These are phyloP conservation scores for Chlorencoelia australis DNA, from an alignment of 2,329 filamentous ascomycete genomes.

Conservation along the genomic window DNA sequence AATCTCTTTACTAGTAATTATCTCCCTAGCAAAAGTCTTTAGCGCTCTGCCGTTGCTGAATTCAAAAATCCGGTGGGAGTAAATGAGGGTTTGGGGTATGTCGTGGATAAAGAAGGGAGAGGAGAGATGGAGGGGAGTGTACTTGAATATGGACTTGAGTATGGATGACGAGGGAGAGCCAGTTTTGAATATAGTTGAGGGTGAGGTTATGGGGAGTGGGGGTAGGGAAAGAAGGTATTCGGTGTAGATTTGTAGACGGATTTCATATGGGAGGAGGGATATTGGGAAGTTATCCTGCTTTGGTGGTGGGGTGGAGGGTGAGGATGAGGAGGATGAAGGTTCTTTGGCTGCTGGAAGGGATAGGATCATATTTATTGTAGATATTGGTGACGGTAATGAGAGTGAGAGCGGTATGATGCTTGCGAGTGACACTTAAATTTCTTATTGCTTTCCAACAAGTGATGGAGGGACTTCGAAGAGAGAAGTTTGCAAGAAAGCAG, in stretches of 20 bases:
- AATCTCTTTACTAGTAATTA: background rate
- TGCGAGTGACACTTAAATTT: no score
- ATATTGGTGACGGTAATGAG: no score
- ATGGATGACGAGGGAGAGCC: background rate
- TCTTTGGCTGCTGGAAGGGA: no score
- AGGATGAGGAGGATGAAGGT: no score
- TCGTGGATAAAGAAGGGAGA: background rate
- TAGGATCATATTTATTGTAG: no score
- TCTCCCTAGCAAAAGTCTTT: background rate
- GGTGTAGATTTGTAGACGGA: background rate
- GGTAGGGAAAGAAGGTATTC: background rate
- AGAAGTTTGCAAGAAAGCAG: no score
- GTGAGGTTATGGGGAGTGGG: background rate
- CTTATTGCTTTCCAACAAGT: no score
- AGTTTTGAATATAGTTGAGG: no score
- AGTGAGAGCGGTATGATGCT: no score
- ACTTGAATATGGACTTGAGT: no score
- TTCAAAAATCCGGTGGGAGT: background rate
- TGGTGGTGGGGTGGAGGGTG: no score
- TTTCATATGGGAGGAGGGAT: background rate
- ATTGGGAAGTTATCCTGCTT: slow-evolving; percentile 1
- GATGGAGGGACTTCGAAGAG: no score
- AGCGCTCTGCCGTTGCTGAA: background rate
- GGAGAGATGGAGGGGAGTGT: background rate
- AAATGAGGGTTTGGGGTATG: background rate